Base-by-base conservation (phyloP, 176 grass and related monocot genomes). In the Ensete glaucum region DNA sequence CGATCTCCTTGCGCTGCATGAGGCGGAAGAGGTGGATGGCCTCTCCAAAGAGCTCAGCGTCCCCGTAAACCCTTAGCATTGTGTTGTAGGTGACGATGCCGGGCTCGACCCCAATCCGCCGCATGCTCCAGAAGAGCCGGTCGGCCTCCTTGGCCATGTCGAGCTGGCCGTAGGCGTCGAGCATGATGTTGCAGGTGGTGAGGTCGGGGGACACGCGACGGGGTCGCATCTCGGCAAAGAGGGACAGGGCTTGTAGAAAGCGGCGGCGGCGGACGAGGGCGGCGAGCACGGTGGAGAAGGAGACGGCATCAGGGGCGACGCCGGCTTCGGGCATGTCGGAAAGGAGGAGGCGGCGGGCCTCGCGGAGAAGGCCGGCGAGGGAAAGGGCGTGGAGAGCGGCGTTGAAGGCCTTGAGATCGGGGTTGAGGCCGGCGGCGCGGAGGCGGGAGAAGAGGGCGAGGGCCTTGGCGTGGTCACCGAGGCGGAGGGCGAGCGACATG, bases 31-130 rank as follows among this genome's bases (percentile, higher is more conserved):
- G 94, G 69, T 93, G 86, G 49, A 89, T 80, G n/a, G 90, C 94
- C 80, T 98, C 94, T 9, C 90, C 90, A 74, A 98, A 93, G 51
- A 97, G 83, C n/a, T 89, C 94, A 4, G 87, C 85, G 65, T 98
- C 90, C 17, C 94, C 94, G 62, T 98, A 98, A 63, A 91, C 90
- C 59, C 94, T 86, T 50, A 98, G 83, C 88, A 98, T 98, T 70
- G 94, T 93, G 84, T 98, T 98, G 86, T 90, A 93, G 50, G 90
- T 89, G 11, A 98, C 94, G 48, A 93, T 78, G 67, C 88, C 85
- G 1, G 94, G 94, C 15, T 83, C 66, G 20, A 93, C 75, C 27
- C 94, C 90, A 12, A 85, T 71, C 1, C 82, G 79, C 52, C 88
- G 83, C 94, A 97, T 97, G 80, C 77, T 87, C 90, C 87, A 97